Evolutionary conservation across 208 protist species (phyloP).

Genomic region (Phytomonas francai): DNA sequence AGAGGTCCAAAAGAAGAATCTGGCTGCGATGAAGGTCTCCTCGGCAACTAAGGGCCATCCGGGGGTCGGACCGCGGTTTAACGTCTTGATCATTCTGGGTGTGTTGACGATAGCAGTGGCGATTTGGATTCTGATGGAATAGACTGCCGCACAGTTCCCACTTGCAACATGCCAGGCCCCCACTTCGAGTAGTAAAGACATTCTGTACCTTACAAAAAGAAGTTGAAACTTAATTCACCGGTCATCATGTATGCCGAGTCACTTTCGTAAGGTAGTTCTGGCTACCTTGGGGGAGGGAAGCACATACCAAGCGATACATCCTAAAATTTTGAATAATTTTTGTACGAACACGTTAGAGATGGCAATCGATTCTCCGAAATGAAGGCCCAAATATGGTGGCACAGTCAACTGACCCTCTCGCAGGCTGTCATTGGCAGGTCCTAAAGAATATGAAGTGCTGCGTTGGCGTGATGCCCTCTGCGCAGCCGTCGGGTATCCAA

Average conservation of each 20-base stretch:
- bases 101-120: background rate
- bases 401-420: background rate
- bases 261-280: background rate
- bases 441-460: background rate
- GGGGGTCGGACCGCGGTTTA: background rate
- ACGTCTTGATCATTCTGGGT: background rate
- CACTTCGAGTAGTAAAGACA: background rate
- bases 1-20: background rate
- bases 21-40: background rate
- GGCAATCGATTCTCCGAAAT: background rate
- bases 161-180: background rate
- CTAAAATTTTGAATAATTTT: background rate
- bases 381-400: background rate
- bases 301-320: background rate
- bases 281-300: too few relatives aligned
- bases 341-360: background rate
- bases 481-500: background rate
- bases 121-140: background rate
- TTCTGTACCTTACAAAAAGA: background rate
- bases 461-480: background rate
- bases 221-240: background rate
- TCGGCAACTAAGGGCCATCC: background rate
- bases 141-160: background rate
- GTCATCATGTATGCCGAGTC: background rate
- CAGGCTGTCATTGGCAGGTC: background rate